Evolutionary conservation across 108 stramenopile genomes (phyloP).

Genomic region (Conticribra guillardii): DNA sequence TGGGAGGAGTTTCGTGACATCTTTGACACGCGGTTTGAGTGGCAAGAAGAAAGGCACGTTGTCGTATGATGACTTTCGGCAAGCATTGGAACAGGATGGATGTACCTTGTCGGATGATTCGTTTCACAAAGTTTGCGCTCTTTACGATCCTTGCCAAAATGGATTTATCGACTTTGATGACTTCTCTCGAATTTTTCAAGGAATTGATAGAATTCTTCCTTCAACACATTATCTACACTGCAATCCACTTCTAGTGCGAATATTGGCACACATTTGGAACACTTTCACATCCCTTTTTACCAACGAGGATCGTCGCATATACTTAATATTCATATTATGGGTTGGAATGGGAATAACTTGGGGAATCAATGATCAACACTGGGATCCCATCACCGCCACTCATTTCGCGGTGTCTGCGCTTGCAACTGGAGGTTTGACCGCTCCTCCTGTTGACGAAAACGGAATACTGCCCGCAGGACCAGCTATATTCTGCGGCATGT

Average conservation of each 20-base stretch:
- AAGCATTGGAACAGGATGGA: slow-evolving; percentile 12
- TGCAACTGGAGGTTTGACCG: slow-evolving; percentile 75
- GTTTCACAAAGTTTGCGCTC: slow-evolving; percentile 25
- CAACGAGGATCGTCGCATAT: slow-evolving; percentile 50
- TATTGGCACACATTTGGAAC: slow-evolving; percentile 4
- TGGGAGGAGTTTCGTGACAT: background rate
- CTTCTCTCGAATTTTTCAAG: slow-evolving; percentile 24
- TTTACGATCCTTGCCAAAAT: slow-evolving; percentile 17
- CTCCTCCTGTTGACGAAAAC: slow-evolving; percentile 54
- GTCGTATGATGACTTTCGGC: slow-evolving; percentile 50
- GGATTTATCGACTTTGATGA: slow-evolving; percentile 23
- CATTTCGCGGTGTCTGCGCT: slow-evolving; percentile 78
- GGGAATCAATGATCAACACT: slow-evolving; percentile 58
- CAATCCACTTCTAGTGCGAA: slow-evolving; percentile 6
- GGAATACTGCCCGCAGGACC: slow-evolving; percentile 62
- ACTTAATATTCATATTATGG: slow-evolving; percentile 56
- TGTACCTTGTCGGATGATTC: slow-evolving; percentile 13
- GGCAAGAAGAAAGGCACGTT: slow-evolving; percentile 21
- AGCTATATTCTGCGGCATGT: slow-evolving; percentile 68
- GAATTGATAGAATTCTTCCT: slow-evolving; percentile 26
- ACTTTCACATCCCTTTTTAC: slow-evolving; percentile 1
- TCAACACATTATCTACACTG: background rate
- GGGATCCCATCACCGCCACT: slow-evolving; percentile 70
- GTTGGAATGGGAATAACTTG: slow-evolving; percentile 53
- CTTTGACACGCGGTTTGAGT: too few relatives aligned